These are phyloP conservation scores for Dipodascus geniculatus DNA, from an alignment of 805 yeast species.

Conservation along the genomic window DNA sequence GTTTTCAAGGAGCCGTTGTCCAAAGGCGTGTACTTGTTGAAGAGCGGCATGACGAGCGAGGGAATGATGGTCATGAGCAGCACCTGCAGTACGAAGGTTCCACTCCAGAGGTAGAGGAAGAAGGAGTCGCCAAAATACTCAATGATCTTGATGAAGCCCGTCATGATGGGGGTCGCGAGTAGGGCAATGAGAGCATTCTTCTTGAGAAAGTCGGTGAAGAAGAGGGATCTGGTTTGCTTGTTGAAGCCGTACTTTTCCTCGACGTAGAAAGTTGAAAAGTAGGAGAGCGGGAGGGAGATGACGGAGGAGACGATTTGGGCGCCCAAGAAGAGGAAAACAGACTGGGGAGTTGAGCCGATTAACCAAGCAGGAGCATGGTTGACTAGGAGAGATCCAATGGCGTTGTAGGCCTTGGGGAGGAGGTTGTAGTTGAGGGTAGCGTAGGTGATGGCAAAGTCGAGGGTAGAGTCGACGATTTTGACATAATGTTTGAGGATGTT, in stretches of 20 bases:
- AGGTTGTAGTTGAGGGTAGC: constrained; percentile 47
- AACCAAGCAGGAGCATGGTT: constrained; percentile 26
- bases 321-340: constrained; percentile 50
- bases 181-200: constrained; percentile 38
- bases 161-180: constrained; percentile 63
- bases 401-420: constrained; percentile 51
- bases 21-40: constrained; percentile 83
- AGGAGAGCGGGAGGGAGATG: constrained; percentile 52
- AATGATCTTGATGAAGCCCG: constrained; percentile 69
- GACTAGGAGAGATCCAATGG: constrained; percentile 27
- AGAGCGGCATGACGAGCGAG: constrained; percentile 79
- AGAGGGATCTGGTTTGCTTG: constrained; percentile 61
- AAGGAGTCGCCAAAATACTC: constrained; percentile 71
- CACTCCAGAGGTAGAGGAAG: constrained; percentile 66
- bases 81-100: constrained; percentile 61
- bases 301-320: constrained; percentile 40
- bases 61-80: constrained; percentile 69
- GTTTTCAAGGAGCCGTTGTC: constrained; percentile 80
- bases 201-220: constrained; percentile 66
- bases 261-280: constrained; percentile 72
- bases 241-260: constrained; percentile 93
- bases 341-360: constrained; percentile 54
- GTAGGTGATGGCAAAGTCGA: constrained; percentile 43
- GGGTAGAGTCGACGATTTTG: constrained; percentile 42
- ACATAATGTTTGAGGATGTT: constrained; percentile 35